Percentiles rank a stretch among this genome's conserved stretches.
These are phyloP conservation scores for Pecoramyces ruminantium DNA, from an alignment of 192 early-diverging fungal genomes.

Conservation along the genomic window DNA sequence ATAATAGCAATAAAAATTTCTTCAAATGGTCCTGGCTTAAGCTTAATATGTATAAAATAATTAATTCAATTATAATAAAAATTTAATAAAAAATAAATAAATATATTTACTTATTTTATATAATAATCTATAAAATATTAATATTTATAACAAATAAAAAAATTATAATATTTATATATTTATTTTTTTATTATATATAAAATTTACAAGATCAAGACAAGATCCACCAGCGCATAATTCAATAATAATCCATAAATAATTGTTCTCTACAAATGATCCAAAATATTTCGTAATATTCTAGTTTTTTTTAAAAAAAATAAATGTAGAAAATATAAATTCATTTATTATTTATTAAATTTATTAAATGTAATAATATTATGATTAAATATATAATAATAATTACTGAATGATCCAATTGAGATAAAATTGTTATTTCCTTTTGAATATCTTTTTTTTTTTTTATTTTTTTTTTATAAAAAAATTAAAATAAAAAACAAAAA, in stretches of 20 bases:
- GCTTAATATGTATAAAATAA: no score
- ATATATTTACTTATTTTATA: no score
- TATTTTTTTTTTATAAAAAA: slow-evolving; percentile 62
- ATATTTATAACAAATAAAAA: no score
- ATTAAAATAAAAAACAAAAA: no score
- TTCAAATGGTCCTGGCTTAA: slow-evolving; percentile 67
- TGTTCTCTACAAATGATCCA: slow-evolving; percentile 46
- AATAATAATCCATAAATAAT: neutral
- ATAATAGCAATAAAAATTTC: slow-evolving; percentile 90
- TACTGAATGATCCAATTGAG: slow-evolving; percentile 57
- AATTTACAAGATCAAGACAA: slow-evolving; percentile 72
- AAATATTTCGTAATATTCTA: slow-evolving; percentile 41
- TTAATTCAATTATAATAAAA: no score
- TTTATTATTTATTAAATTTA: no score
- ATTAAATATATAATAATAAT: neutral
- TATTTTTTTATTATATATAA: neutral
- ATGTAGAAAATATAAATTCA: neutral
- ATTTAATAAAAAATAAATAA: no score
- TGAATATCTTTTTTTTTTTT: slow-evolving; percentile 99
- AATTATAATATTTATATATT: no score
- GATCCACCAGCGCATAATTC: slow-evolving; percentile 80
- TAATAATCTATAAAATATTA: no score
- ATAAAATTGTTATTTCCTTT: slow-evolving; percentile 87
- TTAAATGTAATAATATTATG: no score
- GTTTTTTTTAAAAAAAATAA: neutral